Percentiles rank a stretch among this genome's conserved stretches.
Conservation (phyloP, 1,284 basidiomycete genomes). For the Trametes versicolor region DNA sequence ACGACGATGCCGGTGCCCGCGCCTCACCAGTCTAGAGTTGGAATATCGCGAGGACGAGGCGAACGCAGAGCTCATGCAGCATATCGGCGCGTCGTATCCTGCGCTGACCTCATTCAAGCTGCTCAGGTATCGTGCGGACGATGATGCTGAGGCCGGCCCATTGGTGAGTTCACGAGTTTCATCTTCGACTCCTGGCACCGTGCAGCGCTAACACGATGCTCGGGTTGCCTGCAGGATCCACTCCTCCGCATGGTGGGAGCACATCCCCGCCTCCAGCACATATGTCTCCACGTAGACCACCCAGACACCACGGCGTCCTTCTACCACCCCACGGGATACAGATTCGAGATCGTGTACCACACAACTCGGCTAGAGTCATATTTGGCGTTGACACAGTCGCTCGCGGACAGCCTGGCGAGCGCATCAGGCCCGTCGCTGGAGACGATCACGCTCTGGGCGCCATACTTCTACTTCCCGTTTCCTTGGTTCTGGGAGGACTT, state of each 20-base stretch:
- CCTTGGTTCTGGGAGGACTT: neutral
- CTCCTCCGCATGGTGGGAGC: neutral
- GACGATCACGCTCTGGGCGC: neutral
- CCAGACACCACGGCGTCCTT: too few relatives aligned
- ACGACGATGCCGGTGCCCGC: neutral
- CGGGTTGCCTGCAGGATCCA: neutral
- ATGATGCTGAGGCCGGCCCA: neutral
- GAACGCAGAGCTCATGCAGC: neutral
- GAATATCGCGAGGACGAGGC: constrained; percentile 5
- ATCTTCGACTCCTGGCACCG: too few relatives aligned
- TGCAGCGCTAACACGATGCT: too few relatives aligned
- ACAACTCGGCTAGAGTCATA: neutral
- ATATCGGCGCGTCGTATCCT: constrained; percentile 3
- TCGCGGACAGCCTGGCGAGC: neutral
- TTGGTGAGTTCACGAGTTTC: neutral
- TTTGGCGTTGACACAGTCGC: neutral
- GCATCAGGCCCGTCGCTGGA: neutral
- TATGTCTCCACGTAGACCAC: too few relatives aligned
- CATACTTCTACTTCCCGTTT: neutral
- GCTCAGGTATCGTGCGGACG: neutral
- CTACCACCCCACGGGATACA: too few relatives aligned
- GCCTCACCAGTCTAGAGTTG: neutral
- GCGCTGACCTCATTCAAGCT: neutral
- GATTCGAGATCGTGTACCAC: too few relatives aligned
- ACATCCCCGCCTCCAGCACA: too few relatives aligned